Percentiles rank a stretch among this genome's conserved stretches.
These are phyloP conservation scores for Helminthosporium solani DNA, from an alignment of 2,329 filamentous ascomycete genomes.

Conservation along the genomic window DNA sequence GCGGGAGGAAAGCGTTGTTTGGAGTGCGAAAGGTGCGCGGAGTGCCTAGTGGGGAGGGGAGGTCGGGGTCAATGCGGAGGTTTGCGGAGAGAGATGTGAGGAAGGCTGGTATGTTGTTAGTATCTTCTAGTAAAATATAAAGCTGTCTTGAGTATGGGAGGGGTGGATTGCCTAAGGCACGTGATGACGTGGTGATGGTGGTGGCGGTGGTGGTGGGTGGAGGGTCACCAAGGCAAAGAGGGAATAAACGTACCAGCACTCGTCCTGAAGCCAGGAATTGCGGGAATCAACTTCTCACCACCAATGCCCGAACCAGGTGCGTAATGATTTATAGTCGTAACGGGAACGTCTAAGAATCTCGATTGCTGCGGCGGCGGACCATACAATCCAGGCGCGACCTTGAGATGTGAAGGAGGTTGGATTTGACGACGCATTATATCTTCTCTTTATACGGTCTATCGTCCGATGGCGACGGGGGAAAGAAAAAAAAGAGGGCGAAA, in stretches of 20 bases:
- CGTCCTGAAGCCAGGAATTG: slow-evolving; percentile 42
- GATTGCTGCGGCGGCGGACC: neutral
- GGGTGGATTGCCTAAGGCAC: too few species aligned
- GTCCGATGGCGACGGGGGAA: too few species aligned
- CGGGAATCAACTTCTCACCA: slow-evolving; percentile 38
- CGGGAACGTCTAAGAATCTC: slow-evolving; percentile 3
- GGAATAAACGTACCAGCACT: slow-evolving; percentile 38
- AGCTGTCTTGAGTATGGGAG: too few species aligned
- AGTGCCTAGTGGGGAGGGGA: slow-evolving; percentile 63
- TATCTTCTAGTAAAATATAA: neutral
- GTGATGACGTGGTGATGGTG: too few species aligned
- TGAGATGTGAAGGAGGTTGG: slow-evolving; percentile 34
- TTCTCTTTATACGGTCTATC: too few species aligned
- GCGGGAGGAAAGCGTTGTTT: slow-evolving; percentile 56
- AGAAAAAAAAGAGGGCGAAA: neutral
- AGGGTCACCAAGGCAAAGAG: neutral
- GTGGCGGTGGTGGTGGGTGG: too few species aligned
- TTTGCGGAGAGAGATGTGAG: slow-evolving; percentile 81
- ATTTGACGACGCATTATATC: slow-evolving; percentile 34
- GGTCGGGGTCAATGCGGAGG: slow-evolving; percentile 62
- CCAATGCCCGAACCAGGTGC: slow-evolving; percentile 11
- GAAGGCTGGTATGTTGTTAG: slow-evolving; percentile 60
- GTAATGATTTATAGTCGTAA: slow-evolving; percentile 38
- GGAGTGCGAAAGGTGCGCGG: slow-evolving; percentile 58
- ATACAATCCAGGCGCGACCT: slow-evolving; percentile 29